Base-by-base conservation (phyloP, 148 eudicot species). In the Chenopodium formosanum region DNA sequence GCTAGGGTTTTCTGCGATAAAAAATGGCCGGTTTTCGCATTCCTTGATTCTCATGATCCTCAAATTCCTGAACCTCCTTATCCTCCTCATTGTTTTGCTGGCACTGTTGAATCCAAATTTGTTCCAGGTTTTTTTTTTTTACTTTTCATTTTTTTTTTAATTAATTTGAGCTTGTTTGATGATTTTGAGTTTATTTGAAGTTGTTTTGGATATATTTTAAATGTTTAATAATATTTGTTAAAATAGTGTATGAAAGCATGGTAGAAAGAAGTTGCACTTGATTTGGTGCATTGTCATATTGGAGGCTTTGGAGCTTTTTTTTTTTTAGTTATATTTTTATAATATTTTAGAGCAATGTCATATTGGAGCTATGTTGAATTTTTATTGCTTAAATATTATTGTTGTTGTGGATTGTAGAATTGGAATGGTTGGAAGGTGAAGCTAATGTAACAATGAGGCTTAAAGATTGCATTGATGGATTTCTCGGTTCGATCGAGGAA, bases 391-490 rank as follows among this genome's bases (percentile, higher is more conserved):
- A 66, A 6, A 16, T 74, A 4, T 50, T 73, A 22, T 67, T 83
- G 60, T 82, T 73, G 46, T 37, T 73, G 16, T 16, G 78, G 75
- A 66, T 64, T 84, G 77, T 78, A 95, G 99, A 84, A 60, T 81
- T 95, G 83, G 89, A 91, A 84, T 95, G 97, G 97, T 83, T 95
- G 87, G 97, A 95, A 87, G 86, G 90, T 67, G 97, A 95, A 86
- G 84, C 94, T 67, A 94, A 89, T 86, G 99, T 82, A 58, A 94
- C 95, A 22, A 80, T 94, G 31, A 88, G 98, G 85, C 78, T 85
- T 82, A 96, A 96, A 84, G 97, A 90, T 82, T 96, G 99, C 84
- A 90, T 94, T 80, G 94, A 96, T 83, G 99, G 99, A 48, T 92
- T 92, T 86, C 65, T 96, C 66, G 99, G 97, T 77, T 92, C 99